Conservation (phyloP, 495 filamentous ascomycete genomes). For the Tuber umbilicatum region DNA sequence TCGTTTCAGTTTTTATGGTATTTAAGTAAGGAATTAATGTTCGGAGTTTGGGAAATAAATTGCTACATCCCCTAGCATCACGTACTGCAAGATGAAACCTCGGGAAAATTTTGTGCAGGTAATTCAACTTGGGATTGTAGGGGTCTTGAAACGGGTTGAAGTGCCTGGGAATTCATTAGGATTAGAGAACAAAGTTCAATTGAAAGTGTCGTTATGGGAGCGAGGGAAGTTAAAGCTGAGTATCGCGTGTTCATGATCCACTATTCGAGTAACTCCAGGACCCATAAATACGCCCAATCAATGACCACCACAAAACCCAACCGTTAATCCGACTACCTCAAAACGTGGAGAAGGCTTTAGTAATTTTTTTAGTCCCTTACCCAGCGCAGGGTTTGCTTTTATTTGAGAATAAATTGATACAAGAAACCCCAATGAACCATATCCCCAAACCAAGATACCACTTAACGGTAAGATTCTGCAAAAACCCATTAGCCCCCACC, state of each 20-base stretch:
- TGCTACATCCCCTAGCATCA: neutral
- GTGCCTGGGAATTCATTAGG: neutral
- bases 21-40: neutral
- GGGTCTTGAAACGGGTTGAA: neutral
- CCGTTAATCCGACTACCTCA: neutral
- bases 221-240: neutral
- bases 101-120: neutral
- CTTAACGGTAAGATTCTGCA: constrained; percentile 58
- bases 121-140: neutral
- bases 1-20: neutral
- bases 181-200: neutral
- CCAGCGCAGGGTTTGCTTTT: neutral
- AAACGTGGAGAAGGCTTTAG: neutral
- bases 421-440: constrained; percentile 13
- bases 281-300: neutral
- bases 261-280: neutral
- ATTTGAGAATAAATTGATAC: neutral
- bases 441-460: neutral
- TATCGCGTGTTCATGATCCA: neutral
- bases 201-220: neutral
- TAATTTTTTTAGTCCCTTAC: neutral
- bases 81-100: neutral
- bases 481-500: constrained; percentile 5
- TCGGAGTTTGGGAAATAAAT: neutral
- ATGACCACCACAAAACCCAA: neutral